phyloP scores from a whole-genome alignment of 2,329 filamentous ascomycete genomes.

The Rosellinia necatrix region DNA sequence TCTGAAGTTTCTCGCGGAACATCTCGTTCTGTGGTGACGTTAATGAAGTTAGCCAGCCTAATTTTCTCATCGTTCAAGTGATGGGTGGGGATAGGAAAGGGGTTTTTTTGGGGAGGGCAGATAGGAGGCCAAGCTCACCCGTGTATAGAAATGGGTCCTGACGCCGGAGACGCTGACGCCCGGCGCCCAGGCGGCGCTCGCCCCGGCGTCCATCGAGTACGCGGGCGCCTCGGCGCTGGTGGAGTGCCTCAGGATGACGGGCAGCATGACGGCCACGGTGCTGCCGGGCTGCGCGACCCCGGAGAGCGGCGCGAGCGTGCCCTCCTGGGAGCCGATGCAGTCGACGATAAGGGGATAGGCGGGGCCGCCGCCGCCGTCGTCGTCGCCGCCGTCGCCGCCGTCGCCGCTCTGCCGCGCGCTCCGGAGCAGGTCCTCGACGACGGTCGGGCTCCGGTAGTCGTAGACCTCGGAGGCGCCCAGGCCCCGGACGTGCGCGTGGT shows the following conservation, averaged over 20 bases:
- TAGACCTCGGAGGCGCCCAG: slow-evolving; percentile 53
- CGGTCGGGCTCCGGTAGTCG: slow-evolving; percentile 49
- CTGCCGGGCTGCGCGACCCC: slow-evolving; percentile 54
- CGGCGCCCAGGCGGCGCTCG: slow-evolving; percentile 52
- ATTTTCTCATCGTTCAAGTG: neutral
- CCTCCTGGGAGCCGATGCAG: slow-evolving; percentile 57
- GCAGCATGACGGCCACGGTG: slow-evolving; percentile 63
- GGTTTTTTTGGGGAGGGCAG: neutral
- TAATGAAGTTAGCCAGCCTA: neutral
- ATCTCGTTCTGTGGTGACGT: slow-evolving; percentile 53
- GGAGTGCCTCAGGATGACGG: slow-evolving; percentile 61
- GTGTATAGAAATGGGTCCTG: slow-evolving; percentile 57
- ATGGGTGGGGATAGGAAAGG: neutral
- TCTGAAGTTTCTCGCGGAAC: slow-evolving; percentile 58
- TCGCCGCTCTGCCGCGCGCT: slow-evolving; percentile 27
- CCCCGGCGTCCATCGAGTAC: slow-evolving; percentile 58
- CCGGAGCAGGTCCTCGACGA: slow-evolving; percentile 42
- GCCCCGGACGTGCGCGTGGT: slow-evolving; percentile 49
- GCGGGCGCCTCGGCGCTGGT: slow-evolving; percentile 52
- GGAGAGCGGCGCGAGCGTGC: slow-evolving; percentile 54
- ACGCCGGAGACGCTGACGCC: slow-evolving; percentile 59
- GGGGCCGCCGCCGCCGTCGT: slow-evolving; percentile 28
- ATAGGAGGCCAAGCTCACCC: slow-evolving; percentile 42
- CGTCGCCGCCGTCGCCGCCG: slow-evolving; percentile 19
- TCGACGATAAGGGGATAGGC: slow-evolving; percentile 55